Evolutionary conservation across 495 filamentous ascomycete genomes (phyloP), one percentile per base, ranked within the genome.

Genomic region (Neurospora tetrasperma): DNA sequence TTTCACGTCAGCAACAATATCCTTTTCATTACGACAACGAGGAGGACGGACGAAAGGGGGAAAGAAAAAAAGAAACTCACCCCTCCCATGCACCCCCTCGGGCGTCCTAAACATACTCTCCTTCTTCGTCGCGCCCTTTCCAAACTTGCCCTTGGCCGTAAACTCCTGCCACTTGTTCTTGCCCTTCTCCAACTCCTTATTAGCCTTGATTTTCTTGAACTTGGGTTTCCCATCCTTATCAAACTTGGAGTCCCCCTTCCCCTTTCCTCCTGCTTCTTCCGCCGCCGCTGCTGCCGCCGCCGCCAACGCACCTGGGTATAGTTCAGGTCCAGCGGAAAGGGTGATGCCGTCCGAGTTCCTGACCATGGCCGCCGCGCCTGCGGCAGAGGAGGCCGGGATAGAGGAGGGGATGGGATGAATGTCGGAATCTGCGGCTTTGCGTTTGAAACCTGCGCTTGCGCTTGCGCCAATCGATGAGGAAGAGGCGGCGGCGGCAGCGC

Each of bases 131-230:
- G 83, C 75, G 48, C 48, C 20, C 54, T 66, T 66, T 6, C 54
- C 54, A 14, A 66, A 16, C 81, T 92, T 94, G 68, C 89, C 91
- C 46, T 89, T 84, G 78, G 92, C 91, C 46, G 88, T 89, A 79
- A 96, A 99, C 76, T 94, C 91, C 81, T 98, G 91, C 96, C 96
- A 99, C 78, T 96, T 97, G 75, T 86, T 93, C 85, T 97, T 97
- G 75, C 91, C 91, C 74, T 88, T 91, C 83, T 97, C 94, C 12
- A 99, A 85, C 79, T 95, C 93, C 80, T 93, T 93, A 42, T 88
- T 94, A 18, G 94, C 92, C 83, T 96, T 96, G 74, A 97, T 89
- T 83, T 97, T 97, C 77, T 94, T 86, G 72, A 77, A 79, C 77
- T 82, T 82, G 59, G 82, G 81, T 70, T 83, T 82, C 23, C 81